A percentile compares a stretch with the other conserved stretches of the same genome.
phyloP scores from a whole-genome alignment of 495 filamentous ascomycete species.

The Chaetomium tenue region DNA sequence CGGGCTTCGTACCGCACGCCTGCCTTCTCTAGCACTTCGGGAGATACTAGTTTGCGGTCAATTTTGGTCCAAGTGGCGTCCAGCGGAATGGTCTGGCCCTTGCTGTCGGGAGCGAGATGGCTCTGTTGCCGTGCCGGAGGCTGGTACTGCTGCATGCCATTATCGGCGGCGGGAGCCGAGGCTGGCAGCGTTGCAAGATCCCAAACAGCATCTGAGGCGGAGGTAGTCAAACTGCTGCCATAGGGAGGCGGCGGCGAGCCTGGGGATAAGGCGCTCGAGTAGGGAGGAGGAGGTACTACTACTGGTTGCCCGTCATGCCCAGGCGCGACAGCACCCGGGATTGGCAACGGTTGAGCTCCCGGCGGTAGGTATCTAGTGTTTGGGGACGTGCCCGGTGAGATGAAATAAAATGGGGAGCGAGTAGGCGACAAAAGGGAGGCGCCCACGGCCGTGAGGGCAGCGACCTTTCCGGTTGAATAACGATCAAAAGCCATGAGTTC shows the following conservation, averaged over 20 bases:
- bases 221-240: slow-evolving; percentile 26
- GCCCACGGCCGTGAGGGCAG: slow-evolving; percentile 31
- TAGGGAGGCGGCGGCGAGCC: slow-evolving; percentile 32
- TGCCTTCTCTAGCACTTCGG: slow-evolving; percentile 62
- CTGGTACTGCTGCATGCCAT: slow-evolving; percentile 14
- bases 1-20: slow-evolving; percentile 68
- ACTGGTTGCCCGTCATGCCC: slow-evolving; percentile 20
- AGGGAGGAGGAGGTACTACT: slow-evolving; percentile 29
- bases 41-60: slow-evolving; percentile 61
- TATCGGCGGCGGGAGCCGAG: slow-evolving; percentile 22
- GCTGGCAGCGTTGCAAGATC: slow-evolving; percentile 13
- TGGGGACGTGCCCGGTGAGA: slow-evolving; percentile 38
- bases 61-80: slow-evolving; percentile 73
- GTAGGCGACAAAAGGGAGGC: slow-evolving; percentile 32
- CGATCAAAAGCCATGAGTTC: slow-evolving; percentile 47
- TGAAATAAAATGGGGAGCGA: slow-evolving; percentile 26
- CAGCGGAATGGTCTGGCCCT: slow-evolving; percentile 60
- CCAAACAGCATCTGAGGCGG: slow-evolving; percentile 22
- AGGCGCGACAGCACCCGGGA: slow-evolving; percentile 12
- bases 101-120: slow-evolving; percentile 49
- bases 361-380: slow-evolving; percentile 27
- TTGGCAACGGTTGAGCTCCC: slow-evolving; percentile 26
- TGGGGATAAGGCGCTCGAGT: slow-evolving; percentile 25
- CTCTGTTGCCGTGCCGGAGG: slow-evolving; percentile 23
- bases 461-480: slow-evolving; percentile 31